Base-by-base conservation (phyloP, 257 asterid species). In the Asclepias syriaca region DNA sequence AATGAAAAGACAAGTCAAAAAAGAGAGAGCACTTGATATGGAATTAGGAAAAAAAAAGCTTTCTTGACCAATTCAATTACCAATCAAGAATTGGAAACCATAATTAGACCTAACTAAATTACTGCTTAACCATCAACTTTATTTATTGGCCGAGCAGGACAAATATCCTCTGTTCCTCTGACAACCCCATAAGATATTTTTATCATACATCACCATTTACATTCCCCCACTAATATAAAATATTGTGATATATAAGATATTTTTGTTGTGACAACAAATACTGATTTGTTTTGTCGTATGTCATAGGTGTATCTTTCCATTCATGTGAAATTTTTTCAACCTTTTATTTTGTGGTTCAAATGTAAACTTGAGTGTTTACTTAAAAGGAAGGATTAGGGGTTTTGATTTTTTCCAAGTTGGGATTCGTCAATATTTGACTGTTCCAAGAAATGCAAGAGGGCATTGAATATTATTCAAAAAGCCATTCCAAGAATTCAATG, bases 101-200 rank as follows among this genome's bases (percentile, higher is more conserved):
- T 22, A 4, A 6, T 8, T 59, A 29, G 65, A 27, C n/a, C 40
- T 8, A 27, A 12, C n/a, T 27, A 12, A 56, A 54, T 54, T 54
- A 19, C 59, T 24, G 2, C 65, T 13, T 58, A 22, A 13, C 5
- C 49, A 63, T 37, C 49, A 16, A 37, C 49, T 37, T 11, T 48
- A 37, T 13, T 37, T 1, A 37, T 18, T 64, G 29, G 68, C 5
- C 68, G 16, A 63, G 14, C 68, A 3, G 39, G 48, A 18, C 14
- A 55, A n/a, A 5, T 19, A 29, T 14, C 1, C 10, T 32, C 66
- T 18, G 50, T 64, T 18, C 50, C 16, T 64, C 27, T 64, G 50
- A 64, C 19, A 37, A 58, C 43, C 27, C 72, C 72, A 46, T 46
- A 6, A 24, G 72, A 67, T 67, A 46, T 67, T 67, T 54, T 21